Base-by-base conservation (phyloP, 176 grass and related monocot genomes). In the Eragrostis nindensis region DNA sequence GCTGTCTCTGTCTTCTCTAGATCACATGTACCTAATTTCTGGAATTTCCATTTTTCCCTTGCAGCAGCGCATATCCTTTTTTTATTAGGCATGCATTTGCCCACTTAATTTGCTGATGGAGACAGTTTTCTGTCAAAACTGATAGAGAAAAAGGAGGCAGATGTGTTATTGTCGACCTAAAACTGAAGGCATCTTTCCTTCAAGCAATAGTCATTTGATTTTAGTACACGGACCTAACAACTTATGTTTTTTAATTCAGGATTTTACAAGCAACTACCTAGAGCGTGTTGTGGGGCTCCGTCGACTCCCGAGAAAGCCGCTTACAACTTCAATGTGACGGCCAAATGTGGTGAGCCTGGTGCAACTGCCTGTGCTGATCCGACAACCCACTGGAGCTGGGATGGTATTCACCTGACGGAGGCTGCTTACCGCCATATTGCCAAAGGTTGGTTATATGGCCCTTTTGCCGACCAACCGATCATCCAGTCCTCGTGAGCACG, bases 371-470 rank as follows among this genome's bases (percentile, higher is more conserved):
- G 90, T 19, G 56, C 38, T 40, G 82, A 92, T 78, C 90, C 90
- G 0, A n/a, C 90, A n/a, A 86, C 78, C 46, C 79, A 92, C 21
- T 87, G 85, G 83, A 86, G 74, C 75, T 92, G 90, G 90, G 90
- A 92, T 16, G 90, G 90, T 55, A 89, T 92, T 80, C 90, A 92
- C 83, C 74, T 92, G 80, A 92, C 90, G 8, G 90, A 92, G 52
- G 86, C 79, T 75, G 90, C 86, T 66, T 92, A 83, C 63, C 18
- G 79, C 45, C 83, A 89, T 68, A 89, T 92, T 9, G 90, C 90
- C 47, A 86, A 59, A 78, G 90, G 90, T 57, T 92, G 90, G 90
- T 11, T 92, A 22, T 77, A 92, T 52, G 90, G 90, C 26, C 83
- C 83, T 21, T 89, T 86, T 1, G 56, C 86, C 3, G 78, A 86